Percentiles rank a stretch among this genome's conserved stretches.
Conservation (phyloP, 2,329 filamentous ascomycete species). For the Macrophomina pseudophaseolina region DNA sequence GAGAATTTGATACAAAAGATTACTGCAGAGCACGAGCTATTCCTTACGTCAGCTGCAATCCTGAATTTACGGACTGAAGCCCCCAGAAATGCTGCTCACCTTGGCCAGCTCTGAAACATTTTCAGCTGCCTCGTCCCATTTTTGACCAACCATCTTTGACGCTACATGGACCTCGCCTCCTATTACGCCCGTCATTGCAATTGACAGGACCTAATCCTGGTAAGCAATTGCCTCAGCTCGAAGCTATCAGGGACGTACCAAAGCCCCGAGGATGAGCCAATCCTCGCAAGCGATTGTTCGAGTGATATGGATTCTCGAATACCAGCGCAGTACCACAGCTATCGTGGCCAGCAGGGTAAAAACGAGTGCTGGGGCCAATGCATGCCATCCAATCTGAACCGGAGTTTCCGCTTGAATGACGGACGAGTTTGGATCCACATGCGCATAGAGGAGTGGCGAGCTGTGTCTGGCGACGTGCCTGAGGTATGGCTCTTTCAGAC, state of each 20-base stretch:
- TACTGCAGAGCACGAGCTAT: conserved; percentile 40
- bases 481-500: too few species aligned
- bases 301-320: conserved; percentile 33
- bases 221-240: too few species aligned
- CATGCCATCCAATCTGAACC: conserved; percentile 27
- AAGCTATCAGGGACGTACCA: conserved; percentile 31
- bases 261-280: conserved; percentile 34
- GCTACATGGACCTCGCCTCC: conserved; percentile 29
- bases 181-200: conserved; percentile 36
- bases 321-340: conserved; percentile 37
- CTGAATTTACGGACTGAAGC: not conserved
- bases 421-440: not conserved
- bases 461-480: not conserved
- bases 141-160: conserved; percentile 4
- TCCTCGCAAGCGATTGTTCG: conserved; percentile 35
- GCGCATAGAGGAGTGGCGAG: conserved; percentile 20
- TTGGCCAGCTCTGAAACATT: conserved; percentile 24
- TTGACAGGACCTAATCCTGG: conserved; percentile 34
- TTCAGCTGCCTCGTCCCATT: not conserved
- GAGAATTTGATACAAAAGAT: conserved; percentile 39
- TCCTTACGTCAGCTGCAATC: not conserved
- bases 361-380: conserved; percentile 35
- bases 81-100: not conserved
- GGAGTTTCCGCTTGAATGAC: not conserved
- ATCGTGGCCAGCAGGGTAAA: conserved; percentile 36